Percentiles rank a stretch among this genome's conserved stretches.
phyloP scores from a whole-genome alignment of 192 early-diverging fungal species.

The Coemansia sp. region DNA sequence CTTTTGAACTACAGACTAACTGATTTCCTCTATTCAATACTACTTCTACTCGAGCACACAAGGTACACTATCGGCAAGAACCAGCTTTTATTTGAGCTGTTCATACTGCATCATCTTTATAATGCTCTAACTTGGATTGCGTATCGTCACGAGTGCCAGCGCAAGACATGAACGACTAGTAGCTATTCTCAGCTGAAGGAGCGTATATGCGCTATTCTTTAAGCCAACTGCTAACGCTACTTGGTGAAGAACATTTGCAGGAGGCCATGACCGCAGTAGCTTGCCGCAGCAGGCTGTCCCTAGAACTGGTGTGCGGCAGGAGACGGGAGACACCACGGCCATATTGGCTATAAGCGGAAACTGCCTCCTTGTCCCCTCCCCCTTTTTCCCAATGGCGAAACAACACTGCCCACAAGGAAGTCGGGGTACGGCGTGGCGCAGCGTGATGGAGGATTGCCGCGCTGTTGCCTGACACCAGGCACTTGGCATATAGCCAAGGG shows the following conservation, averaged over 20 bases:
- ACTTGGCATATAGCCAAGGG: no score
- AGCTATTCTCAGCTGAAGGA: neutral
- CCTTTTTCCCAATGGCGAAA: no score
- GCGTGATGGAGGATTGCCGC: no score
- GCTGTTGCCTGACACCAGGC: no score
- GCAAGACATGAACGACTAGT: neutral
- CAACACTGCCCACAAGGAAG: no score
- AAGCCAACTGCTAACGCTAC: neutral
- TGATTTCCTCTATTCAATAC: neutral
- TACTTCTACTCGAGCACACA: constrained; percentile 1
- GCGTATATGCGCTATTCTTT: neutral
- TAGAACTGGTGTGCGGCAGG: neutral
- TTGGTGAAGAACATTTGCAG: neutral
- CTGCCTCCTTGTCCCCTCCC: no score
- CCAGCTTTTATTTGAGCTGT: neutral
- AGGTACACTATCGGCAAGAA: constrained; percentile 3
- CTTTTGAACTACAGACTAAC: constrained; percentile 1
- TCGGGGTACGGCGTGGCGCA: no score
- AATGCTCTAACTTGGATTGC: constrained; percentile 1
- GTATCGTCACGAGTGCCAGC: neutral
- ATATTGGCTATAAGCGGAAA: no score
- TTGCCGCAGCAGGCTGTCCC: neutral
- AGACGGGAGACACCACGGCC: no score
- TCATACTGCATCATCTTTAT: neutral
- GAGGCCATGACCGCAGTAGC: neutral